phyloP scores from a whole-genome alignment of 768 basidiomycete genomes.

The Coprinopsis sp. region DNA sequence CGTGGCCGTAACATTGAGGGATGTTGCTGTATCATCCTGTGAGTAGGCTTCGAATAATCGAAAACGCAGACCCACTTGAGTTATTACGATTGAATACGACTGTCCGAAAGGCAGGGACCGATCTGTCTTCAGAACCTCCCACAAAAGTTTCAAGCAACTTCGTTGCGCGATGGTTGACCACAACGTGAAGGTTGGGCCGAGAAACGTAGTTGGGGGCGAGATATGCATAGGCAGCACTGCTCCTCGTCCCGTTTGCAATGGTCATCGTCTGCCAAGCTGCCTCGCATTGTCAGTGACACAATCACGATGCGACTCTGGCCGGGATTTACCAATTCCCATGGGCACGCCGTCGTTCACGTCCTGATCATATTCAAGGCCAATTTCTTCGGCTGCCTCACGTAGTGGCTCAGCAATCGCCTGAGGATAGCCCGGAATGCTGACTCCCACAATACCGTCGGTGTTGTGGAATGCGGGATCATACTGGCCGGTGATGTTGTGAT shows the following conservation, averaged over 20 bases:
- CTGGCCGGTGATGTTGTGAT: too few species aligned
- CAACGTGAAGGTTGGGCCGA: constrained; percentile 26
- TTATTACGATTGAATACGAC: constrained; percentile 15
- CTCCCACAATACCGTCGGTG: too few species aligned
- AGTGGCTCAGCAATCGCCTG: too few species aligned
- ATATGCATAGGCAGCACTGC: constrained; percentile 28
- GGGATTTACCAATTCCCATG: too few species aligned
- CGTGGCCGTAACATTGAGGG: constrained; percentile 13
- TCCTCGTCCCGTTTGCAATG: constrained; percentile 8
- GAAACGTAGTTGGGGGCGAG: constrained; percentile 21
- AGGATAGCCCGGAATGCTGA: too few species aligned
- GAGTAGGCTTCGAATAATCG: not conserved
- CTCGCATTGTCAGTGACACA: too few species aligned
- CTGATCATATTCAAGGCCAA: too few species aligned
- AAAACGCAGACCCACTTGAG: not conserved
- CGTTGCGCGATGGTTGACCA: constrained; percentile 22
- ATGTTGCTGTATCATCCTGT: not conserved
- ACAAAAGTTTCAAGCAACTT: constrained; percentile 16
- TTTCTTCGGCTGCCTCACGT: too few species aligned
- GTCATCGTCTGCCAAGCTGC: too few species aligned
- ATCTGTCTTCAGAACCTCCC: not conserved
- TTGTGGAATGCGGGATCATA: too few species aligned
- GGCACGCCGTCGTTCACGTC: too few species aligned
- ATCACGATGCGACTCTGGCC: too few species aligned
- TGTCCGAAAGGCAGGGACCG: constrained; percentile 17